These are phyloP conservation scores for Rhodotorula sp. DNA, from an alignment of 1,284 basidiomycete species.

Conservation along the genomic window DNA sequence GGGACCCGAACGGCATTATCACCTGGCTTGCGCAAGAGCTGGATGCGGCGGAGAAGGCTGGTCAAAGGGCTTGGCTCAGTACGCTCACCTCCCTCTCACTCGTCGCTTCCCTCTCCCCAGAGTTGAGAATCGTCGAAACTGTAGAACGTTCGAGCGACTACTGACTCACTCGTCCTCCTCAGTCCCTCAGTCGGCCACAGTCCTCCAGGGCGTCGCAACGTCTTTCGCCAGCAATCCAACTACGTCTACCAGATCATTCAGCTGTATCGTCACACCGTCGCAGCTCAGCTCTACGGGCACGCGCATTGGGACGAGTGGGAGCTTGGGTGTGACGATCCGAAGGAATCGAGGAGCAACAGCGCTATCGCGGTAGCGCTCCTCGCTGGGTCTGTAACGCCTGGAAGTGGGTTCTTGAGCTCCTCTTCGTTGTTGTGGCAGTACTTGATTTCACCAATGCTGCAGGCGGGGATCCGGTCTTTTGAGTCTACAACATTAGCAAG, in stretches of 20 bases:
- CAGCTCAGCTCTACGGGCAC: conserved; percentile 57
- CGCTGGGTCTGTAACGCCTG: too few relatives aligned
- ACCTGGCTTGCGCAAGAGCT: conserved; percentile 55
- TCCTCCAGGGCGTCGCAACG: conserved; percentile 53
- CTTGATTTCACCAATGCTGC: too few relatives aligned
- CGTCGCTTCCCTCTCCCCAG: too few relatives aligned
- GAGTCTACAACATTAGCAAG: conserved; percentile 57
- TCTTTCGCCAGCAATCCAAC: conserved; percentile 45
- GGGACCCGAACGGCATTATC: conserved; percentile 53
- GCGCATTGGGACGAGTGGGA: conserved; percentile 56
- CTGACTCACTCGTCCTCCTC: background rate
- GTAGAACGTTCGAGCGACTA: too few relatives aligned
- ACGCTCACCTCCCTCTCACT: background rate
- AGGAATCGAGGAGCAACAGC: background rate
- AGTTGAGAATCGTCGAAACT: too few relatives aligned
- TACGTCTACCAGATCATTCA: conserved; percentile 57
- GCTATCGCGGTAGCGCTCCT: conserved; percentile 47
- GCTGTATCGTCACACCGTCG: conserved; percentile 60
- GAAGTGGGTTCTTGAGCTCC: conserved; percentile 54
- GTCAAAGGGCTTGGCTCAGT: conserved; percentile 54
- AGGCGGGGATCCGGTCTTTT: conserved; percentile 55
- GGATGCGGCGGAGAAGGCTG: conserved; percentile 57
- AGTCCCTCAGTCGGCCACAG: conserved; percentile 41
- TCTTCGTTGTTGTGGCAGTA: conserved; percentile 56
- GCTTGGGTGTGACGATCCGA: background rate